Conservation (phyloP, 257 asterid genomes). For the Nicotiana undulata region DNA sequence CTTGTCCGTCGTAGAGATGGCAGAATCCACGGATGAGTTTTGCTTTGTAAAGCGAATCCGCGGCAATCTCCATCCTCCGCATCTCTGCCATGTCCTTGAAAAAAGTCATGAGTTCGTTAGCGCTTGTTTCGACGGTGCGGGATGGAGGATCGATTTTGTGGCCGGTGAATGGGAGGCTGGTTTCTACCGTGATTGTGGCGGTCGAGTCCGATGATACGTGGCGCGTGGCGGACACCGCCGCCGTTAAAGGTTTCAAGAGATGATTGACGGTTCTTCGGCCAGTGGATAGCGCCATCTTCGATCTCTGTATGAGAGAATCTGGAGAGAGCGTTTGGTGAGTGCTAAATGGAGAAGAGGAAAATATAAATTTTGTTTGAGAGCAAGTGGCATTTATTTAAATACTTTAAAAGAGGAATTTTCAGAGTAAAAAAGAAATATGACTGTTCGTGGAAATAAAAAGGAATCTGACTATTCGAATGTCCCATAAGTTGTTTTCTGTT, state of each 20-base stretch:
- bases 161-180: conserved; percentile 76
- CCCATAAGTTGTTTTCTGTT: neutral
- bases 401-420: neutral
- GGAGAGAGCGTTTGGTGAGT: neutral
- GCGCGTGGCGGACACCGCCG: conserved; percentile 37
- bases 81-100: conserved; percentile 75
- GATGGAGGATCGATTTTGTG: conserved; percentile 92
- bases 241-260: conserved; percentile 32
- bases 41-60: conserved; percentile 93
- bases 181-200: conserved; percentile 60
- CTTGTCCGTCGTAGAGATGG: conserved; percentile 95
- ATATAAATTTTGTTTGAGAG: neutral
- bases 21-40: conserved; percentile 92
- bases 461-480: conserved; percentile 1
- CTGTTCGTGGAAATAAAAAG: neutral
- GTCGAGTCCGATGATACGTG: conserved; percentile 48
- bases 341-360: neutral
- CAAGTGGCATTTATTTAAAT: neutral
- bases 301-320: neutral
- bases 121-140: conserved; percentile 58
- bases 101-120: conserved; percentile 65
- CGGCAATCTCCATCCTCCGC: conserved; percentile 98
- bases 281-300: conserved; percentile 51
- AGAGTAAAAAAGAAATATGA: neutral
- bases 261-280: conserved; percentile 35